Evolutionary conservation across 2,329 filamentous ascomycete genomes (phyloP).

Genomic region (Pyrenophora graminea): DNA sequence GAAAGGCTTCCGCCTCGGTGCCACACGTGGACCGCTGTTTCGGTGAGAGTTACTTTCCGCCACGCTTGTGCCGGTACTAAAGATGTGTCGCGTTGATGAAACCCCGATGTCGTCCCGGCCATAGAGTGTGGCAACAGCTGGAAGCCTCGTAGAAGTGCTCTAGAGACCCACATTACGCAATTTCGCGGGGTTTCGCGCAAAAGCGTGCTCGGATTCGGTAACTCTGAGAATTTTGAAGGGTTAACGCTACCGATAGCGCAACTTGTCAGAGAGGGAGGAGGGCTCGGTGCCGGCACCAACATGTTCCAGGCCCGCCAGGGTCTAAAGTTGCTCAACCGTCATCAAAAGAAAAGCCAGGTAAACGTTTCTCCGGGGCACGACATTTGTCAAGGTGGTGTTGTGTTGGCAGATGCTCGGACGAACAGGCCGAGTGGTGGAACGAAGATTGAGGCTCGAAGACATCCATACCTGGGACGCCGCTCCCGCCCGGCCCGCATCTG

Average conservation of each 20-base stretch:
- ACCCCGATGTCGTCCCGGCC: not conserved
- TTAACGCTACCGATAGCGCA: conserved; percentile 7
- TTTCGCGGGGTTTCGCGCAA: not conserved
- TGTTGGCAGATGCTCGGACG: not conserved
- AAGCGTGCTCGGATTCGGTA: not conserved
- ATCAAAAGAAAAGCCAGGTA: not conserved
- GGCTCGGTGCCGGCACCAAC: not conserved
- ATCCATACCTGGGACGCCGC: conserved; percentile 2
- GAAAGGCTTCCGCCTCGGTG: not conserved
- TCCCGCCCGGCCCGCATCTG: conserved; percentile 11
- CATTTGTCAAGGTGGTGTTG: not conserved
- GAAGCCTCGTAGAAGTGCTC: not conserved
- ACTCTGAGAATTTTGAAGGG: not conserved
- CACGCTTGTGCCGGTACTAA: conserved; percentile 5
- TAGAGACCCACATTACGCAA: not conserved
- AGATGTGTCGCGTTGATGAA: not conserved
- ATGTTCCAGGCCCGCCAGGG: not conserved
- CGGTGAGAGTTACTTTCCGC: not conserved
- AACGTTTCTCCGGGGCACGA: not conserved
- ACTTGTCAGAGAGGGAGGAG: conserved; percentile 1
- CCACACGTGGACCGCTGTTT: conserved; percentile 2
- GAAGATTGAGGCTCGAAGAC: not conserved
- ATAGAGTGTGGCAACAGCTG: not conserved
- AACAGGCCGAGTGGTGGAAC: not conserved
- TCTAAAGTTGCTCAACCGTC: not conserved